A percentile compares a stretch with the other conserved stretches of the same genome.
Evolutionary conservation across 1,139 yeast genomes (phyloP).

Genomic region (Kurtzmaniella quercitrusa): DNA sequence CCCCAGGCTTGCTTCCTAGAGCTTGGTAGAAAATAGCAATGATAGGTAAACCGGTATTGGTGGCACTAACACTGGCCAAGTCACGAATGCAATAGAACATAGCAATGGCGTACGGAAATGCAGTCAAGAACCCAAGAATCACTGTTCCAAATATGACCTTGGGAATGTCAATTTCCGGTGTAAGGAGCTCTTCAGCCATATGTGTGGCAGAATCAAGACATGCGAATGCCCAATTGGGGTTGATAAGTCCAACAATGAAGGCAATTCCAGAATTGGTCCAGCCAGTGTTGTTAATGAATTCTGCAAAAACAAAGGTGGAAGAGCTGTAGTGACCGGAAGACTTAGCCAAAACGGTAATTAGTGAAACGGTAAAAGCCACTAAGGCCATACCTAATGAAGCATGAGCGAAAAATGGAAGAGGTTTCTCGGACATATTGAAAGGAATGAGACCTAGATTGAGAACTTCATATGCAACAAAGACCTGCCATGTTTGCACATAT

Average conservation of each 20-base stretch:
- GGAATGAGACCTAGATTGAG: conserved; percentile 28
- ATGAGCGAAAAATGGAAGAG: conserved; percentile 32
- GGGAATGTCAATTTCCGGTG: conserved; percentile 38
- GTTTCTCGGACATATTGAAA: conserved; percentile 35
- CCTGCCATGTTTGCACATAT: conserved; percentile 45
- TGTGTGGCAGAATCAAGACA: conserved; percentile 44
- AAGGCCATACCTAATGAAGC: conserved; percentile 32
- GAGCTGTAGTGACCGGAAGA: conserved; percentile 32
- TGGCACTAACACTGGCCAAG: conserved; percentile 23
- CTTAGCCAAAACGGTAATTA: conserved; percentile 34
- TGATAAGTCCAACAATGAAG: conserved; percentile 39
- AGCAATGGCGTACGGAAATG: conserved; percentile 36
- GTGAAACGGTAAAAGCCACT: conserved; percentile 30
- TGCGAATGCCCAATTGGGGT: conserved; percentile 42
- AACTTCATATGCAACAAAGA: conserved; percentile 46
- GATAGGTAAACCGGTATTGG: conserved; percentile 36
- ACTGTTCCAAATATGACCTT: conserved; percentile 42
- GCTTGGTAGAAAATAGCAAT: conserved; percentile 40
- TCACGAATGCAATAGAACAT: conserved; percentile 39
- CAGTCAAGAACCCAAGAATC: conserved; percentile 38
- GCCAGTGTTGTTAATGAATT: conserved; percentile 36
- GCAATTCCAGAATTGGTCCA: conserved; percentile 41
- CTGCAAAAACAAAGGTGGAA: conserved; percentile 36
- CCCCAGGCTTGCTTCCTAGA: conserved; percentile 30
- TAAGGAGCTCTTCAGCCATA: conserved; percentile 35